Conservation (phyloP, 2,329 filamentous ascomycete genomes). For the Mycosphaerelloides madeirae region DNA sequence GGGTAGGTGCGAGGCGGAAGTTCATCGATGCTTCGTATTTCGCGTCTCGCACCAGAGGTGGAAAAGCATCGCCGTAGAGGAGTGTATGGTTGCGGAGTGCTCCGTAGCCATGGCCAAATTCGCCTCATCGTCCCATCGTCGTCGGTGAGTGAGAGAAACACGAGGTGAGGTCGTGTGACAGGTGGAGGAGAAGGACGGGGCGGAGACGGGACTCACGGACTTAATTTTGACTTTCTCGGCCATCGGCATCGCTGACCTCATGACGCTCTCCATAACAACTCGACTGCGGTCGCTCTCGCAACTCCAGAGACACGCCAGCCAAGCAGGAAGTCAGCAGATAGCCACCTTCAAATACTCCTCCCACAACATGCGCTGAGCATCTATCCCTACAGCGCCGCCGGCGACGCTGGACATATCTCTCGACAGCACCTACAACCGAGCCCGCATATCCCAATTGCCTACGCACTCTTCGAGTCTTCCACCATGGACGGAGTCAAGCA, state of each 20-base stretch:
- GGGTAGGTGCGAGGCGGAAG: conserved; percentile 58
- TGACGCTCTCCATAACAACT: no score
- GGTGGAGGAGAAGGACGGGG: no score
- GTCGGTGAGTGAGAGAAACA: background rate
- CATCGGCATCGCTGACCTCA: no score
- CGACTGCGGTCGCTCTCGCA: no score
- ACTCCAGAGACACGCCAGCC: no score
- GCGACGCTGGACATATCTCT: conserved; percentile 8
- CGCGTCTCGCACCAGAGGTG: conserved; percentile 40
- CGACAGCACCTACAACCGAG: background rate
- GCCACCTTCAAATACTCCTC: background rate
- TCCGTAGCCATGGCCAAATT: conserved; percentile 24
- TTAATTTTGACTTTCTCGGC: no score
- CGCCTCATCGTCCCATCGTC: conserved; percentile 30
- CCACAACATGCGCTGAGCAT: conserved; percentile 1
- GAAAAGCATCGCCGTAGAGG: conserved; percentile 43
- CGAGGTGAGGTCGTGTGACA: no score
- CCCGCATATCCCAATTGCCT: conserved; percentile 1
- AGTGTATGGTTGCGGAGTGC: conserved; percentile 7
- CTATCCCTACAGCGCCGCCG: conserved; percentile 5
- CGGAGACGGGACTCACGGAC: no score
- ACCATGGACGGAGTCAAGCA: conserved; percentile 21
- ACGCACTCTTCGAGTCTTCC: background rate
- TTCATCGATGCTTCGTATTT: conserved; percentile 49
- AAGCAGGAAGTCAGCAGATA: no score